Base-by-base conservation (phyloP, 306 rosid species). In the Begonia fuchsioides region DNA sequence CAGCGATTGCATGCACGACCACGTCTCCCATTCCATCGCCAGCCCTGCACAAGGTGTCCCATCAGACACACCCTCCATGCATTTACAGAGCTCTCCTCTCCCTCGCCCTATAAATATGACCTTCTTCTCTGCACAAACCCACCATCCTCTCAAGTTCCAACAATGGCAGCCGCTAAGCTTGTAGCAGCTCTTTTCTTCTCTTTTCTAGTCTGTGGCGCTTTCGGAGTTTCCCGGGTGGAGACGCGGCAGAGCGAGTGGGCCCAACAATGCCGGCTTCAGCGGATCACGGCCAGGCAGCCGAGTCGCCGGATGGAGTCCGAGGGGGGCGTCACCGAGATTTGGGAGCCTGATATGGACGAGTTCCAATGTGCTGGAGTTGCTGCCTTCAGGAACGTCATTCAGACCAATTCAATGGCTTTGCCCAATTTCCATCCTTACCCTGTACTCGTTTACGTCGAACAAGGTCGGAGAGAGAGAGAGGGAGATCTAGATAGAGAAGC, bases 311-410 rank as follows among this genome's bases (percentile, higher is more conserved):
- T 54, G 5, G 61, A 39, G 45, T 62, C 51, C 2, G 68, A 62
- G 46, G 68, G 60, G 10, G 68, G 68, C 0, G 12, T 39, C 14
- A 48, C 46, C 10, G 61, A 62, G 45, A 2, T 54, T 6, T 62
- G 68, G 68, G 56, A 54, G 11, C 47, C 41, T 11, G 7, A 44
- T 39, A 39, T 48, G 10, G 55, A 48, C 11, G 61, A 62, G 45
- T 54, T 54, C 32, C 61, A 47, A 15, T 62, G 68, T 16, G 50
- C 61, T 41, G 68, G 68, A 39, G 54, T 49, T n/a, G 51, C 55
- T 12, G 60, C 68, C 15, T 0, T 54, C 0, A 48, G 61, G 32
- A 13, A 15, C 15, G 49, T n/a, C 10, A 10, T 62, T 9, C 49
- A 46, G 17, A 53, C 60, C 12, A 62, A 62, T 32, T 54, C 56